Evolutionary conservation across 1,284 basidiomycete genomes (phyloP), one percentile per base, ranked within the genome.

Genomic region (Ceratobasidium sp.): DNA sequence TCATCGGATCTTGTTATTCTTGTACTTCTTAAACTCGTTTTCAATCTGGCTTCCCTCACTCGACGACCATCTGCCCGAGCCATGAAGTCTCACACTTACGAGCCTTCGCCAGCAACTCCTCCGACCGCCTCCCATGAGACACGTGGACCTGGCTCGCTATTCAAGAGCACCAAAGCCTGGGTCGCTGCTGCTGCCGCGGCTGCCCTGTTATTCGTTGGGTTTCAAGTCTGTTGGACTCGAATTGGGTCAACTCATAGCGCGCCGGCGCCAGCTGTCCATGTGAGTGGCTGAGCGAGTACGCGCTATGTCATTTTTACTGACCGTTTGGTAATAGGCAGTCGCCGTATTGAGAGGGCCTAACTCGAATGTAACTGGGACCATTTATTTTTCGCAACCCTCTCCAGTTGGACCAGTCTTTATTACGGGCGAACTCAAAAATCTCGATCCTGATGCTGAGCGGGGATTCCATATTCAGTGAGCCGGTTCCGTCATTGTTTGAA

Each of bases 381-480:
- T 94, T 79, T 88, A 86, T 61, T 94, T 95, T 85, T 86, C 88
- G 60, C 94, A 95, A 84, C 81, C 86, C 3, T 83, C 85, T 42
- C 86, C 86, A 77, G 87, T 86, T 71, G 88, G 87, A 23, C 88
- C 90, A 53, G 92, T 94, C 77, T 89, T 86, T 33, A 86, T 95
- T 73, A 89, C 89, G 13, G 93, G 93, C 61, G 87, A 90, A 79
- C 86, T 95, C 81, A 87, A 86, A 81, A 89, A 89, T 81, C 88
- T 95, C 66, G 88, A 91, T 81, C 86, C 91, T 18, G 87, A 88
- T 75, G 87, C 91, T 26, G 84, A 88, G 81, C 89, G 91, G 58
- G 94, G 94, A 2, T 94, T 95, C 87, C 94, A 95, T 84, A 86
- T 95, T 80, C 93, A 95, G 93, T 93, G 80, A 76, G 92, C 87